Base-by-base conservation (phyloP, 192 early-diverging fungal genomes). In the Rhizoclosmatium globosum region DNA sequence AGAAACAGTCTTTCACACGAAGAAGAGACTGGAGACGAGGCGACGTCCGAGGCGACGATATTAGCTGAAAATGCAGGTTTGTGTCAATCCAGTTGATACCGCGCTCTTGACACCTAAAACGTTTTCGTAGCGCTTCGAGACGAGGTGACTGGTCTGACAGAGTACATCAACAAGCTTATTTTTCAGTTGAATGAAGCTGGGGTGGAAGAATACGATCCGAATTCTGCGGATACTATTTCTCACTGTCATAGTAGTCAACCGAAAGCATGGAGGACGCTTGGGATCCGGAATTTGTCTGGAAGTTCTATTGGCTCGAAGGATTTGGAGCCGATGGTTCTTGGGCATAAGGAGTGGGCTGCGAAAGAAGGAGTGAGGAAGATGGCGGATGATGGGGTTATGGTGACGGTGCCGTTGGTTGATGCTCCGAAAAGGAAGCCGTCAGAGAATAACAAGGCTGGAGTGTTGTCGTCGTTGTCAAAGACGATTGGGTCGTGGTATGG, bases 151-250 rank as follows among this genome's bases (percentile, higher is more conserved):
- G 70, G 48, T 6, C 56, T 72, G 70, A 72, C 70, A 15, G 11
- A 43, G 57, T 72, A 58, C 38, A 72, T 72, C 47, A 72, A 72
- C 57, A 53, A 72, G 23, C 57, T 72, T 2, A 72, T 72, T 23
- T 23, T 21, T 39, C 2, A 72, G 38, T 21, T 72, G 7, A 47
- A 72, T 72, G 57, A 57, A n/a, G 39, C 67, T 45, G 42, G n/a
- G 7, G 38, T 68, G 39, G 42, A 42, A 23, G 15, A 68, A 15
- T 17, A 42, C 2, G 39, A 13, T 3, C 45, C 13, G 1, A 46
- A 53, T 53, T 53, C 50, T 0, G 6, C 1, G 17, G 50, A 13
- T 53, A 17, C 17, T 53, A 1, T 53, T 53, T 17, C 50, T 53
- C 31, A 53, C 0, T 0, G 50, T 17, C 1, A 50, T 4, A n/a